Evolutionary conservation across 139 green algal genomes (phyloP).

Genomic region (Closterium sp.): DNA sequence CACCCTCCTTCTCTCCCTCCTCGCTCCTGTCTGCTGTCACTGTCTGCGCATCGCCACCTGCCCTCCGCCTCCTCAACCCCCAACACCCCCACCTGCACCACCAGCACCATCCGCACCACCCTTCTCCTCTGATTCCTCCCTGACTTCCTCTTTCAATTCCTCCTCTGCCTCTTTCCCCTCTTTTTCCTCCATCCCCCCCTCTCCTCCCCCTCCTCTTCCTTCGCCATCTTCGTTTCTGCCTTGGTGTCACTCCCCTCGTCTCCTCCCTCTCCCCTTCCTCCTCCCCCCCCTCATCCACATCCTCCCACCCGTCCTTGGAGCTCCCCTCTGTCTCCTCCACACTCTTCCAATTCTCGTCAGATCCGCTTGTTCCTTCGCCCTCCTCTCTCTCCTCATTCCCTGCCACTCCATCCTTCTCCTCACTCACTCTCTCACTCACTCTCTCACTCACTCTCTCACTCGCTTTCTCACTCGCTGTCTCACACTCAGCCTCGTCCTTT

Average conservation of each 20-base stretch:
- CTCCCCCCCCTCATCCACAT: not conserved
- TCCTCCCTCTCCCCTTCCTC: not conserved
- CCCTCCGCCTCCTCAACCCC: conserved; percentile 2
- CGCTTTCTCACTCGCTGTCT: not conserved
- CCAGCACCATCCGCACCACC: too few species aligned
- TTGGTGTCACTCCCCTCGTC: not conserved
- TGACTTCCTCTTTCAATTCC: conserved; percentile 7
- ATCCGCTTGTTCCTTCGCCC: not conserved
- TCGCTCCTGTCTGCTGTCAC: conserved; percentile 6
- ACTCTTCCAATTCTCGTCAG: not conserved
- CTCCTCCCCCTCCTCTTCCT: conserved; percentile 10
- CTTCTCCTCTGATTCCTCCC: conserved; percentile 6
- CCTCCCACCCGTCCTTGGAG: not conserved
- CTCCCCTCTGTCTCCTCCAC: not conserved
- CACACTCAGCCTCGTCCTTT: conserved; percentile 3
- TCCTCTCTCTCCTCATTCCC: conserved; percentile 7
- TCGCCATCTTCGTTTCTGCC: not conserved
- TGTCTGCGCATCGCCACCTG: not conserved
- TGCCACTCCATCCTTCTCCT: not conserved
- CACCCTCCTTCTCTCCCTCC: conserved; percentile 13
- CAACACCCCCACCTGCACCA: not conserved
- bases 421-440: not conserved
- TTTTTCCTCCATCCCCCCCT: not conserved
- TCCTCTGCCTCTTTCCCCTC: not conserved
- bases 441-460: not conserved